Conservation (phyloP, 1,284 basidiomycete species). For the Pseudozyma sp. region DNA sequence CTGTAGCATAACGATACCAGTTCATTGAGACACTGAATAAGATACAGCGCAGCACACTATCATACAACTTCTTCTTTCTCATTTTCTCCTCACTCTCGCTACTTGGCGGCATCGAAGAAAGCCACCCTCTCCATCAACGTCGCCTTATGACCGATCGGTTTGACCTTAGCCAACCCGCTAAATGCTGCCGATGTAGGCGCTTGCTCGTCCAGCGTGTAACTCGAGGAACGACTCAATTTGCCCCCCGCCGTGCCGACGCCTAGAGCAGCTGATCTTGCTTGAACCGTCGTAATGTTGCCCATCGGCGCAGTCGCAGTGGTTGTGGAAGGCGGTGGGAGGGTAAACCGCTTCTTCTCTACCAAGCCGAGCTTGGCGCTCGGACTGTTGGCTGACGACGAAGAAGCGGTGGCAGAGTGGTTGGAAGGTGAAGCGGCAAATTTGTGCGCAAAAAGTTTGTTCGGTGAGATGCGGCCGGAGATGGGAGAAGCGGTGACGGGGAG, state of each 20-base stretch:
- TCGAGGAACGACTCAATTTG: constrained; percentile 23
- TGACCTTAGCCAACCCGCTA: constrained; percentile 21
- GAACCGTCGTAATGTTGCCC: constrained; percentile 7
- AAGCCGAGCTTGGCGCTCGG: constrained; percentile 27
- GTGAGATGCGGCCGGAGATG: constrained; percentile 36
- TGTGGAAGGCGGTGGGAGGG: constrained; percentile 17
- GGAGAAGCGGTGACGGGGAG: not conserved
- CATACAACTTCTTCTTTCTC: not conserved
- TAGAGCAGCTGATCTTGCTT: constrained; percentile 2
- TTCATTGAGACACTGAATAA: no score
- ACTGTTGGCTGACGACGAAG: not conserved
- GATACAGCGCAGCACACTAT: not conserved
- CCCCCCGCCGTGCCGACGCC: not conserved
- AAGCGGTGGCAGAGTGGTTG: not conserved
- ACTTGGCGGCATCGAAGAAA: constrained; percentile 55
- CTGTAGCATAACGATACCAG: not conserved
- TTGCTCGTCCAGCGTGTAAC: constrained; percentile 12
- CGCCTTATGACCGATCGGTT: constrained; percentile 34
- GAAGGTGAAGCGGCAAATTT: constrained; percentile 23
- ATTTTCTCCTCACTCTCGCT: not conserved
- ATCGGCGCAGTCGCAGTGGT: not conserved
- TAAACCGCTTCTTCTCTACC: constrained; percentile 49
- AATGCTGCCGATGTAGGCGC: constrained; percentile 26
- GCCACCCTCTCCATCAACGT: constrained; percentile 54
- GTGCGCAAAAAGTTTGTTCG: constrained; percentile 42